Evolutionary conservation across 2,329 filamentous ascomycete genomes (phyloP), one percentile per base, ranked within the genome.

Genomic region (Claviceps sp.): DNA sequence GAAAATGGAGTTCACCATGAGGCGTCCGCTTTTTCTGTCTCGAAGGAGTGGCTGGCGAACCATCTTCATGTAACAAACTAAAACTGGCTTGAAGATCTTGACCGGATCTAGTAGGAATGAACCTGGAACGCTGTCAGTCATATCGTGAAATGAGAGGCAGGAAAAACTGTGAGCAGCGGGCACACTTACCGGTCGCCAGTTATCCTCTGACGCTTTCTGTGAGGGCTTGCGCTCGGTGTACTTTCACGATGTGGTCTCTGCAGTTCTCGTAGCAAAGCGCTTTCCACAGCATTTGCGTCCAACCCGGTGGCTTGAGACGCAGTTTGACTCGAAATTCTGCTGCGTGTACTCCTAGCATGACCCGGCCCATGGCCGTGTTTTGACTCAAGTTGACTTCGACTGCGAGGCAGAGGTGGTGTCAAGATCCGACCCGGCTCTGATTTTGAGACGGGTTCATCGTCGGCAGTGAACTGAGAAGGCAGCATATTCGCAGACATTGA

Each of bases 51-150:
- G 91, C 87, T 19, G 93, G 93, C 19, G 91, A 96, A 41, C 86
- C 89, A 65, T 95, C 89, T 56, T 96, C 91, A 63, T 95, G 87
- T 30, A 97, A 75, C 52, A 97, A 73, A 64, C 84, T 95, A 69
- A 93, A 97, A 67, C 89, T 94, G 50, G 91, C 89, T 65, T 91
- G 87, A 24, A 97, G 74, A 68, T 98, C 93, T 67, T 95, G 89
- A 5, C 91, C 93, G 57, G 90, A 85, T 43, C 93, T 81, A 60
- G 93, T 94, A 30, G 93, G 93, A 59, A 98, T 97, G 65, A 98
- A 98, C 61, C 93, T 95, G 64, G 53, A 34, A 49, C 39, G 46
- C 44, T 47, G 58, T 66, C 51, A 68, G 62, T 10, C 16, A 16
- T 52, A 43, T 51, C 44, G 38, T 34, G 17, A 22, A 50, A 50